These are phyloP conservation scores for Sporisorium reilianum DNA, from an alignment of 1,284 basidiomycete genomes.

Conservation along the genomic window DNA sequence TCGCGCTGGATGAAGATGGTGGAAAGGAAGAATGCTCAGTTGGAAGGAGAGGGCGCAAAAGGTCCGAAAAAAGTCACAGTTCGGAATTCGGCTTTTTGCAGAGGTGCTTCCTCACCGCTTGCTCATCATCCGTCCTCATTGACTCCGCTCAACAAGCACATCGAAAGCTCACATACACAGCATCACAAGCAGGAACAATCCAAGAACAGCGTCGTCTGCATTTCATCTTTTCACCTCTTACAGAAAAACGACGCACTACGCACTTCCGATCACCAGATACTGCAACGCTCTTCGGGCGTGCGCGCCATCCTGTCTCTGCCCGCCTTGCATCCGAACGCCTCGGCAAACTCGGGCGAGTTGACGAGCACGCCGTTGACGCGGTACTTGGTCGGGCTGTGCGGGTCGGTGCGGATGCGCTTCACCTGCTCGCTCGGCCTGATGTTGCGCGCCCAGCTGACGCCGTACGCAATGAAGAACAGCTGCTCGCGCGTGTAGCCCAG, in stretches of 20 bases:
- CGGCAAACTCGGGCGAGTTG: conserved; percentile 61
- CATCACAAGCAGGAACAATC: too few species aligned
- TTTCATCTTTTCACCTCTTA: too few species aligned
- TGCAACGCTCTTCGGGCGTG: conserved; percentile 54
- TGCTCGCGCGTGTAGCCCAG: conserved; percentile 68
- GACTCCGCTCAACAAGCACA: not conserved
- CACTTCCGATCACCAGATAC: conserved; percentile 67
- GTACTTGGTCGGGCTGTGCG: conserved; percentile 66
- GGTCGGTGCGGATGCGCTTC: conserved; percentile 62
- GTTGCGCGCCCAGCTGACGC: conserved; percentile 62
- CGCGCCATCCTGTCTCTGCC: conserved; percentile 61
- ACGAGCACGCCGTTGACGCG: conserved; percentile 60
- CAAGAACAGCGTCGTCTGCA: too few species aligned
- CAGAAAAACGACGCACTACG: too few species aligned
- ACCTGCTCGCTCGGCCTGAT: conserved; percentile 58
- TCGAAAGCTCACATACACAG: too few species aligned
- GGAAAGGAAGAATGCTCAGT: not conserved
- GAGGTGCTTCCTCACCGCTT: not conserved
- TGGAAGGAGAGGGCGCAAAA: too few species aligned
- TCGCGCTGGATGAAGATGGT: not conserved
- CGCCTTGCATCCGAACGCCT: conserved; percentile 63
- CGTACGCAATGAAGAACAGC: conserved; percentile 69
- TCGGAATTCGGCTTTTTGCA: conserved; percentile 13
- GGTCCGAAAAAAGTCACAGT: not conserved
- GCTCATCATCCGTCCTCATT: not conserved